phyloP scores from a whole-genome alignment of 805 yeast species.

The Deakozyma indianensis region DNA sequence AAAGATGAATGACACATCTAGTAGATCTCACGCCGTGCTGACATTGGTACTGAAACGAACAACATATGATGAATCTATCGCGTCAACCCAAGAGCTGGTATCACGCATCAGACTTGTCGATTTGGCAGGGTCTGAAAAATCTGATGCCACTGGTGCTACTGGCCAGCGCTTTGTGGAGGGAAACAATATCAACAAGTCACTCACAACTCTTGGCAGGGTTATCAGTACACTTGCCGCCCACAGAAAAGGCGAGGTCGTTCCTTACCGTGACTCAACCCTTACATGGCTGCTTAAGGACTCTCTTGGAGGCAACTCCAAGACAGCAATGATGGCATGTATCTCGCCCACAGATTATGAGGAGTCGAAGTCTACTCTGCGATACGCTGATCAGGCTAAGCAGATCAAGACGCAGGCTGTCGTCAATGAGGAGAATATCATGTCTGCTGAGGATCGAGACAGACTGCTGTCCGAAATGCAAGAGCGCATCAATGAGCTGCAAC shows the following conservation, averaged over 20 bases:
- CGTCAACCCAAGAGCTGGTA: constrained; percentile 29
- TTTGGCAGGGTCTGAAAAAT: constrained; percentile 72
- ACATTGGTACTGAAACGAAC: constrained; percentile 50
- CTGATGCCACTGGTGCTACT: constrained; percentile 44
- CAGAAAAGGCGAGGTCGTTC: constrained; percentile 26
- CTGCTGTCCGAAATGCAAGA: constrained; percentile 26
- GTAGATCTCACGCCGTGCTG: constrained; percentile 72
- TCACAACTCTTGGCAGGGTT: constrained; percentile 67
- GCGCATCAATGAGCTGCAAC: constrained; percentile 21
- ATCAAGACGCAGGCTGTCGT: constrained; percentile 48
- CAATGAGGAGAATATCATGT: constrained; percentile 28
- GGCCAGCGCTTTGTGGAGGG: constrained; percentile 56
- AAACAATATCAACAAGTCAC: constrained; percentile 58
- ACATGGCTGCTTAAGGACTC: constrained; percentile 67
- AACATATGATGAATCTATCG: constrained; percentile 19
- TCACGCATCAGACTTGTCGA: constrained; percentile 62
- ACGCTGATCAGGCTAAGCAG: constrained; percentile 62
- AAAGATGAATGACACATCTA: constrained; percentile 54
- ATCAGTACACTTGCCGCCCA: constrained; percentile 33
- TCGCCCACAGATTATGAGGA: constrained; percentile 73
- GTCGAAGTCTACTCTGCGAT: constrained; percentile 57
- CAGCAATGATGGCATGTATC: constrained; percentile 76
- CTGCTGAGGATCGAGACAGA: constrained; percentile 24
- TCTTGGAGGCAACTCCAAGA: constrained; percentile 76
- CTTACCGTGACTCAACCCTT: constrained; percentile 60